Evolutionary conservation across 78 protist species (phyloP).

Genomic region (Planoprotostelium fungivorum): DNA sequence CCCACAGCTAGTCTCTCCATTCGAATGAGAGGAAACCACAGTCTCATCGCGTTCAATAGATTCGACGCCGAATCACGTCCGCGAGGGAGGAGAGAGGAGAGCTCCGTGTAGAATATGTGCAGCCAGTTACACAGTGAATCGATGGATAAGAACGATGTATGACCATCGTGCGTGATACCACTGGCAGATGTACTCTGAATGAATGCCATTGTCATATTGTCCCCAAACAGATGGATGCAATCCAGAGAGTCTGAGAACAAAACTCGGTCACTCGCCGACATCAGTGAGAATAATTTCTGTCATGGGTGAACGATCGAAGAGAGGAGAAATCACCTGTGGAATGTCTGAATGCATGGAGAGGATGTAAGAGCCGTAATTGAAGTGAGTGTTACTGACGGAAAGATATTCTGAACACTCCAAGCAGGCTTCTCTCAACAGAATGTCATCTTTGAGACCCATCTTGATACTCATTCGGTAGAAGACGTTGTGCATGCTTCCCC

Average conservation of each 20-base stretch:
- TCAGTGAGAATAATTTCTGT: background rate
- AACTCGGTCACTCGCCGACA: background rate
- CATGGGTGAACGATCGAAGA: background rate
- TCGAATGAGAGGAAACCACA: background rate
- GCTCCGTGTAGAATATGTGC: background rate
- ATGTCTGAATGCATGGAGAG: background rate
- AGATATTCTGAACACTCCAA: background rate
- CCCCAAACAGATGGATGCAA: background rate
- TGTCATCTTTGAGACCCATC: background rate
- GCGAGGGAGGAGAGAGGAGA: no score
- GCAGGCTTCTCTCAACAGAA: background rate
- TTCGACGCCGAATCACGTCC: background rate
- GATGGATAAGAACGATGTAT: background rate
- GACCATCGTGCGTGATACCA: background rate
- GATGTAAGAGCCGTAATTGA: background rate
- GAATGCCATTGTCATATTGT: background rate
- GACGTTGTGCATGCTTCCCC: background rate
- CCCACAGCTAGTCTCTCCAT: background rate
- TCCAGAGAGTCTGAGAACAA: background rate
- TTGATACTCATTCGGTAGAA: background rate
- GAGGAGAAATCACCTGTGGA: background rate
- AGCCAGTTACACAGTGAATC: background rate
- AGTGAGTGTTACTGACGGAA: background rate
- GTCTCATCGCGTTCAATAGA: background rate
- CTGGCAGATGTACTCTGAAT: background rate